phyloP scores from a whole-genome alignment of 257 asterid genomes.

The Petunia axillaris region DNA sequence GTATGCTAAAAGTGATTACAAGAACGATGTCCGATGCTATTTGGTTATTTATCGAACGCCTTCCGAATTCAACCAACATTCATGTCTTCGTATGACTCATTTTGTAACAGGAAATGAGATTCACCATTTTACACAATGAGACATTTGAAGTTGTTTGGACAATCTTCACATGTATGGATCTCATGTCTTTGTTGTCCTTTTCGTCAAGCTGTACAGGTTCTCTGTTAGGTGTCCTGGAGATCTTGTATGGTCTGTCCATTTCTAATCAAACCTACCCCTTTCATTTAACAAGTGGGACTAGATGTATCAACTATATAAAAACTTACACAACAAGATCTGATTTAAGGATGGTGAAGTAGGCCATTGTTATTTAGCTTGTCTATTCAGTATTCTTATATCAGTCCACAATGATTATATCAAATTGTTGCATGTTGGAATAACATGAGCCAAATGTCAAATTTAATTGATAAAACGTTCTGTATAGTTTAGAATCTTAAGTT shows the following conservation, averaged over 20 bases:
- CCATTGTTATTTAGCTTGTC: not conserved
- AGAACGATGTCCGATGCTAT: too few relatives aligned
- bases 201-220: not conserved
- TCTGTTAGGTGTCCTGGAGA: not conserved
- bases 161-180: slow-evolving; percentile 16
- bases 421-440: too few relatives aligned
- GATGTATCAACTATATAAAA: not conserved
- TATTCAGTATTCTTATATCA: not conserved
- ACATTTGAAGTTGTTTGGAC: not conserved
- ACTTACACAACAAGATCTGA: not conserved
- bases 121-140: not conserved
- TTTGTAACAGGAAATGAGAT: not conserved
- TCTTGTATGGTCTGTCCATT: not conserved
- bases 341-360: not conserved
- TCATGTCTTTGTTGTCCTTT: not conserved
- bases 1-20: too few relatives aligned
- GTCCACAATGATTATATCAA: too few relatives aligned
- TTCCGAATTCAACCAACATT: not conserved
- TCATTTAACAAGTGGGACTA: not conserved
- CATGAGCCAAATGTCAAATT: too few relatives aligned
- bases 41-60: too few relatives aligned
- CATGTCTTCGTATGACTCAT: not conserved
- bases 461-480: too few relatives aligned
- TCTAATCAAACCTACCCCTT: not conserved
- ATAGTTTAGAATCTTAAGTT: too few relatives aligned